Conservation (phyloP, 805 yeast genomes). For the Candida tibetensis region DNA sequence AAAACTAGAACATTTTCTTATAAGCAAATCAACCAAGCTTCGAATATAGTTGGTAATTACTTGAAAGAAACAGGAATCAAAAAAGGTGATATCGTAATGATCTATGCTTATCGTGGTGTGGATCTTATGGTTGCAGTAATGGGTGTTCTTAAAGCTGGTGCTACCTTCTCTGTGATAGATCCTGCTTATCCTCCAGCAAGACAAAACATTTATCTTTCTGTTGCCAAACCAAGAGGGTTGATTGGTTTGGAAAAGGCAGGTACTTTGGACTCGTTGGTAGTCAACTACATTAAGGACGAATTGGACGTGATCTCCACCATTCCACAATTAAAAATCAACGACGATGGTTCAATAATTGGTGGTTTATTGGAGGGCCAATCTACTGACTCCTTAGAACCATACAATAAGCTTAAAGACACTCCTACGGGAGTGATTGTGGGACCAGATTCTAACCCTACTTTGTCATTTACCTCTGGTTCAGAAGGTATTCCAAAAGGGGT, state of each 20-base stretch:
- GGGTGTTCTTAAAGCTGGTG: conserved; percentile 98
- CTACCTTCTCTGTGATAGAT: conserved; percentile 96
- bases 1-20: conserved; percentile 76
- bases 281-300: conserved; percentile 70
- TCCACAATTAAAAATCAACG: conserved; percentile 73
- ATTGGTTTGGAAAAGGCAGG: conserved; percentile 93
- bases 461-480: conserved; percentile 95
- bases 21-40: conserved; percentile 85
- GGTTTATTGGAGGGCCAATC: conserved; percentile 36
- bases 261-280: conserved; percentile 68
- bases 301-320: conserved; percentile 69
- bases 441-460: conserved; percentile 96
- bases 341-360: conserved; percentile 70
- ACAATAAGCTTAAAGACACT: conserved; percentile 44
- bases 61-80: conserved; percentile 76
- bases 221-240: conserved; percentile 89
- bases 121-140: conserved; percentile 94
- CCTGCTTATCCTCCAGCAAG: conserved; percentile 99
- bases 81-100: conserved; percentile 95
- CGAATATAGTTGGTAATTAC: conserved; percentile 90
- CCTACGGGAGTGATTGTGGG: conserved; percentile 92
- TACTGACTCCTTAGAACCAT: conserved; percentile 50
- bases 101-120: conserved; percentile 96
- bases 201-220: conserved; percentile 88
- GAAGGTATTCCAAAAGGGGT: conserved; percentile 99